Conservation (phyloP, 2,329 filamentous ascomycete species). For the Botrytis fabae region DNA sequence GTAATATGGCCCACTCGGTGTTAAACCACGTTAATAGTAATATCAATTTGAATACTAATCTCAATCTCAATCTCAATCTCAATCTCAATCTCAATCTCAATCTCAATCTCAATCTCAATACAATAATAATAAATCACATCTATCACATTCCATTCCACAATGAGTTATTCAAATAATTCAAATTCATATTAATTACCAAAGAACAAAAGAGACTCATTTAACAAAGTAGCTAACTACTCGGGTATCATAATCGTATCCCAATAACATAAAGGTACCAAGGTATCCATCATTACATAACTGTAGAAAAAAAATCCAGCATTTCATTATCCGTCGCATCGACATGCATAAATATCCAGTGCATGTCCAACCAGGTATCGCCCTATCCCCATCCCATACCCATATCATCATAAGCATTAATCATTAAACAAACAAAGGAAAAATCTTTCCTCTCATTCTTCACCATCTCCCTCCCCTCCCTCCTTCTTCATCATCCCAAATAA, state of each 20-base stretch:
- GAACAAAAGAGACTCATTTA: constrained; percentile 6
- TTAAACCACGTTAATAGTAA: no score
- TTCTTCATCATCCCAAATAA: constrained; percentile 19
- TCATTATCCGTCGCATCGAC: neutral
- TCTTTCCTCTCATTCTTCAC: neutral
- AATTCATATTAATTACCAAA: neutral
- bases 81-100: no score
- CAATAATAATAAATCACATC: neutral
- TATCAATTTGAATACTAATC: no score
- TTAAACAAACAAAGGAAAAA: constrained; percentile 6
- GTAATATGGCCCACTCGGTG: no score
- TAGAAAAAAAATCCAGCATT: no score
- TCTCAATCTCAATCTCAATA: neutral
- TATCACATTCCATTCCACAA: neutral
- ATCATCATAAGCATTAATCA: neutral
- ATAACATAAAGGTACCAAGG: neutral
- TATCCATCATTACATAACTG: neutral
- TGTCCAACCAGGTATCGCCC: neutral
- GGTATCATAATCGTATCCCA: neutral
- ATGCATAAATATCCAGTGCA: neutral
- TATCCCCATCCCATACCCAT: neutral
- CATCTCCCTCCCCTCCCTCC: constrained; percentile 17
- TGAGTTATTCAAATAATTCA: neutral
- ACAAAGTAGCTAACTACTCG: neutral
- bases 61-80: no score